A percentile compares a stretch with the other conserved stretches of the same genome.
Evolutionary conservation across 495 filamentous ascomycete species (phyloP).

Genomic region (Penicillium nucicola): DNA sequence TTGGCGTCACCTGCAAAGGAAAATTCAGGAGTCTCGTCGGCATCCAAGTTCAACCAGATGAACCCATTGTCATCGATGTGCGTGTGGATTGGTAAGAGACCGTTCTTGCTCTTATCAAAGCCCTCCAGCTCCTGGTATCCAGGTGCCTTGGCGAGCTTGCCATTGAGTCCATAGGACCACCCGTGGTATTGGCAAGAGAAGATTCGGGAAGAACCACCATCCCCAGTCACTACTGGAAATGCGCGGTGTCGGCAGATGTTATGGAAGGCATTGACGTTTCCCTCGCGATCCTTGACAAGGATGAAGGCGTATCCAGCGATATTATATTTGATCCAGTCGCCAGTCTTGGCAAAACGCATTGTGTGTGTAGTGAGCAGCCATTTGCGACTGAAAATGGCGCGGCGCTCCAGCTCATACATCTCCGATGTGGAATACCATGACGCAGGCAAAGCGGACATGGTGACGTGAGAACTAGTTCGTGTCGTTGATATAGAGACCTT

Average conservation of each 20-base stretch:
- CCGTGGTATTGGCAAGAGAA: constrained; percentile 60
- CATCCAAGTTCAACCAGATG: constrained; percentile 51
- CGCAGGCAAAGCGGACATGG: constrained; percentile 34
- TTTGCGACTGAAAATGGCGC: constrained; percentile 50
- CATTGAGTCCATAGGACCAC: constrained; percentile 56
- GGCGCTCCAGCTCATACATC: constrained; percentile 52
- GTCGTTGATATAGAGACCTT: background rate
- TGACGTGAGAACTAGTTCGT: background rate
- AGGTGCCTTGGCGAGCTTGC: constrained; percentile 58
- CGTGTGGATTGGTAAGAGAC: constrained; percentile 43
- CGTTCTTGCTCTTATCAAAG: constrained; percentile 54
- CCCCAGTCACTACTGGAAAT: constrained; percentile 51
- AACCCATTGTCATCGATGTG: constrained; percentile 47
- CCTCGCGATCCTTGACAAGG: constrained; percentile 45
- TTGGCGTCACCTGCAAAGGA: constrained; percentile 42
- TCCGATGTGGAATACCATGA: constrained; percentile 49
- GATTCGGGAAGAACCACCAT: constrained; percentile 45
- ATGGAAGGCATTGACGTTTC: constrained; percentile 55
- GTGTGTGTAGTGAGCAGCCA: constrained; percentile 55
- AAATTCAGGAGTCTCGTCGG: constrained; percentile 34
- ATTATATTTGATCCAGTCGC: constrained; percentile 47
- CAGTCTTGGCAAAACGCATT: constrained; percentile 41
- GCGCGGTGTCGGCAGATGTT: constrained; percentile 58
- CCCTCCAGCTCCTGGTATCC: constrained; percentile 50
- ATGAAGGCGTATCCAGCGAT: constrained; percentile 50